Percentiles rank a stretch among this genome's conserved stretches.
These are phyloP conservation scores for Nicotiana paniculata DNA, from an alignment of 257 asterid genomes.

Conservation along the genomic window DNA sequence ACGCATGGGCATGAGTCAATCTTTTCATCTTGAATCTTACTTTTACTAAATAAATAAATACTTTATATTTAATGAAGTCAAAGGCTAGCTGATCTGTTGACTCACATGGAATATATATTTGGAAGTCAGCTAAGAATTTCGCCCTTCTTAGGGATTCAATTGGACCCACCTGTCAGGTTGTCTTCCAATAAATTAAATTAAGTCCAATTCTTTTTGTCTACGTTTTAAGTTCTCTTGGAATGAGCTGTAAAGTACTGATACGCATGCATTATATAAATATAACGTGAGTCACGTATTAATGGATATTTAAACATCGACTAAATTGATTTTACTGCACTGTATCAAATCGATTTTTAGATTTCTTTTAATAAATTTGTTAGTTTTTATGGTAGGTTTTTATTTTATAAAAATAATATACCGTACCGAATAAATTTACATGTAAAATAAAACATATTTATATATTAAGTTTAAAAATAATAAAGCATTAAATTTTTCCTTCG, in stretches of 20 bases:
- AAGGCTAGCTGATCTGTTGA: slow-evolving; percentile 5
- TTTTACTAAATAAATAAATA: background rate
- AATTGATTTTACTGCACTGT: no score
- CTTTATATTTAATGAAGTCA: background rate
- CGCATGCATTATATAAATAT: background rate
- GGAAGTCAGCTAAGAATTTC: slow-evolving; percentile 6
- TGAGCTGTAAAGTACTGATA: background rate
- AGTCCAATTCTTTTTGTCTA: background rate
- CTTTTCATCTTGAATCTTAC: background rate
- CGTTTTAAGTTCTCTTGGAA: background rate
- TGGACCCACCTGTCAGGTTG: slow-evolving; percentile 41
- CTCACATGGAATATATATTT: background rate
- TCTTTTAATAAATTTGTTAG: no score
- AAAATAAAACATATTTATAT: no score
- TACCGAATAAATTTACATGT: no score
- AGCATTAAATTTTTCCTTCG: no score
- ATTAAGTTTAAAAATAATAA: no score
- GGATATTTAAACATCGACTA: no score
- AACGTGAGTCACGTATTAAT: background rate
- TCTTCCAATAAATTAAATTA: slow-evolving; percentile 23
- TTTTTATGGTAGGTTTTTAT: no score
- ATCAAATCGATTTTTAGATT: no score
- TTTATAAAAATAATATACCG: no score
- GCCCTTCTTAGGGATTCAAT: slow-evolving; percentile 8
- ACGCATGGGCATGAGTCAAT: background rate